Evolutionary conservation across 495 filamentous ascomycete genomes (phyloP), one percentile per base, ranked within the genome.

Genomic region (Lasiosphaeria ovina): DNA sequence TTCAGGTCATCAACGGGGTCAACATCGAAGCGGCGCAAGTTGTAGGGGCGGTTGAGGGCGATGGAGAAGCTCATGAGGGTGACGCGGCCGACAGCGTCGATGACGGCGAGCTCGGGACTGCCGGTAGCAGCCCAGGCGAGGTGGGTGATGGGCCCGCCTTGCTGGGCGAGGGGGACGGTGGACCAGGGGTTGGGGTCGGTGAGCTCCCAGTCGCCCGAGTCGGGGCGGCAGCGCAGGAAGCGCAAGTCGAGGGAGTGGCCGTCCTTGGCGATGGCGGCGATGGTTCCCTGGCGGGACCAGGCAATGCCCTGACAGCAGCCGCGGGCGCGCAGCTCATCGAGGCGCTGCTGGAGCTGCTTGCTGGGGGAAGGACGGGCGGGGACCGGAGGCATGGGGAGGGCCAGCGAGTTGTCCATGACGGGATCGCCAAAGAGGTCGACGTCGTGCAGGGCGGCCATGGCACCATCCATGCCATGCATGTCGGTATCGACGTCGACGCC

Each of bases 221-320:
- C 79, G 1, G 86, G 82, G 59, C 85, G 81, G 62, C 87, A 89
- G 33, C 83, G 80, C 8, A 98, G 78, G 71, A 89, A 86, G 52
- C 87, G 84, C 11, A 95, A 76, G 60, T 87, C 83, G 35, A 97
- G 77, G 6, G 77, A 79, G 31, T 79, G 79, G 31, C 88, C 87
- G 71, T 90, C 85, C n/a, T 82, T 72, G 31, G 86, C 82, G 65
- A 98, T 88, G 58, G 87, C 87, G 35, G 93, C 93, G 70, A 98
- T 89, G 66, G 86, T 91, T 57, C 94, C 94, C 68, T 86, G 78
- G 58, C 56, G 40, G 45, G 56, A 58, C 95, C 95, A 98, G 52
- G 88, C 87, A 55, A 97, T 82, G 62, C 83, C 87, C 90, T 93
- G 88, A 77, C 88, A 89, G 69, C 91, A 96, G 3, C 93, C 93